These are phyloP conservation scores for Ascoidea tarda DNA, from an alignment of 805 yeast species.

Conservation along the genomic window DNA sequence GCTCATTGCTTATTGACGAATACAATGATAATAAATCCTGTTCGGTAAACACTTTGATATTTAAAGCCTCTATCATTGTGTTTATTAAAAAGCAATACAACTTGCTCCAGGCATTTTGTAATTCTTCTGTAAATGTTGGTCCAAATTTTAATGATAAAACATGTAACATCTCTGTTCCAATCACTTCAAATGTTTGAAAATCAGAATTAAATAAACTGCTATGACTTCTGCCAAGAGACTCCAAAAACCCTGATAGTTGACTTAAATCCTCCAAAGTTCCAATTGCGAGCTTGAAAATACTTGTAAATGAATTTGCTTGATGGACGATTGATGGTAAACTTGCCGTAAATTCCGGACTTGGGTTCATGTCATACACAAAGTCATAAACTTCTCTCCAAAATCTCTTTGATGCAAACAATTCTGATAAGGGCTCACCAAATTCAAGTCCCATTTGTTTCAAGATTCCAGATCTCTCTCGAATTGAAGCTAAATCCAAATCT, in stretches of 20 bases:
- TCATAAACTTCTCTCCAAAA: constrained; percentile 43
- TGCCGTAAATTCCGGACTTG: constrained; percentile 23
- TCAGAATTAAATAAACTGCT: constrained; percentile 41
- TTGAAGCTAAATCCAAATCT: not conserved
- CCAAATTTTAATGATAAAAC: constrained; percentile 38
- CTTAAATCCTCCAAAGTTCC: constrained; percentile 34
- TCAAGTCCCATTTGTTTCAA: not conserved
- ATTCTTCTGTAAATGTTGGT: constrained; percentile 7
- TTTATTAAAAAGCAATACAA: constrained; percentile 16
- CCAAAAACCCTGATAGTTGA: constrained; percentile 31
- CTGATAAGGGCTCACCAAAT: constrained; percentile 2
- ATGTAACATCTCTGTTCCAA: constrained; percentile 46
- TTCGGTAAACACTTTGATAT: not conserved
- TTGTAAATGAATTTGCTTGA: constrained; percentile 48
- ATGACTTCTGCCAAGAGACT: constrained; percentile 39
- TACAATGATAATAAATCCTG: not conserved
- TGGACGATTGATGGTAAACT: constrained; percentile 41
- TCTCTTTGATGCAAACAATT: constrained; percentile 25
- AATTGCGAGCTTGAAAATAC: constrained; percentile 39
- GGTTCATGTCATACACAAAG: constrained; percentile 30
- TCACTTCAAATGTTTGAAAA: constrained; percentile 34
- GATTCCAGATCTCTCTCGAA: not conserved
- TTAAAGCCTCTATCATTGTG: constrained; percentile 6
- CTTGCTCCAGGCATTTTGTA: constrained; percentile 13
- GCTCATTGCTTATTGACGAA: constrained; percentile 1